Evolutionary conservation across 2,329 filamentous ascomycete genomes (phyloP).

Genomic region (Pseudogymnoascus sp.): DNA sequence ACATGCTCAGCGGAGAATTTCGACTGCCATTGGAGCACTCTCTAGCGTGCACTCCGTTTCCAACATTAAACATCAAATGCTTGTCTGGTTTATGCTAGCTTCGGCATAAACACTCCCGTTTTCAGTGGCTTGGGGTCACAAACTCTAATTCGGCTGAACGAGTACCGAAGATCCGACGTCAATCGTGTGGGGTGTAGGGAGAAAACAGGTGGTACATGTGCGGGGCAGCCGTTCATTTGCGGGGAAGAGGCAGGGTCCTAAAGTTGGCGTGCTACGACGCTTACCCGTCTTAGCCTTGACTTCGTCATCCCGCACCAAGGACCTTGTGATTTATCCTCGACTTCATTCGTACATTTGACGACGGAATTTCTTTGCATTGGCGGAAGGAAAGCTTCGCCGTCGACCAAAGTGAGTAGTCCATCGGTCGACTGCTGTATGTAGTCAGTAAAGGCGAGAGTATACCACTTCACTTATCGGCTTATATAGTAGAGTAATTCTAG

Average conservation of each 20-base stretch:
- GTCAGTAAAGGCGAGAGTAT: background rate
- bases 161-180: background rate
- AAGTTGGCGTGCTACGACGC: background rate
- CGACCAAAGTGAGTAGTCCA: background rate
- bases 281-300: background rate
- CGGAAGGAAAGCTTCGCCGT: background rate
- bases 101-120: background rate
- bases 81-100: constrained; percentile 46
- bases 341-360: background rate
- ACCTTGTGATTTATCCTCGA: background rate
- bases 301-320: background rate
- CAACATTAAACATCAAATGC: background rate
- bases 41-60: background rate
- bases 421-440: background rate
- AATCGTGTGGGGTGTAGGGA: background rate
- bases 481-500: background rate
- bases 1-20: background rate
- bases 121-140: background rate
- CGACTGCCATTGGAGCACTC: background rate
- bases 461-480: background rate
- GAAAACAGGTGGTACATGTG: background rate
- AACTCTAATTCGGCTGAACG: background rate
- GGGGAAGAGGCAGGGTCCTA: background rate
- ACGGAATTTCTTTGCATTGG: background rate
- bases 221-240: background rate